Conservation (phyloP, 1,284 basidiomycete species). For the Pascua sp. region DNA sequence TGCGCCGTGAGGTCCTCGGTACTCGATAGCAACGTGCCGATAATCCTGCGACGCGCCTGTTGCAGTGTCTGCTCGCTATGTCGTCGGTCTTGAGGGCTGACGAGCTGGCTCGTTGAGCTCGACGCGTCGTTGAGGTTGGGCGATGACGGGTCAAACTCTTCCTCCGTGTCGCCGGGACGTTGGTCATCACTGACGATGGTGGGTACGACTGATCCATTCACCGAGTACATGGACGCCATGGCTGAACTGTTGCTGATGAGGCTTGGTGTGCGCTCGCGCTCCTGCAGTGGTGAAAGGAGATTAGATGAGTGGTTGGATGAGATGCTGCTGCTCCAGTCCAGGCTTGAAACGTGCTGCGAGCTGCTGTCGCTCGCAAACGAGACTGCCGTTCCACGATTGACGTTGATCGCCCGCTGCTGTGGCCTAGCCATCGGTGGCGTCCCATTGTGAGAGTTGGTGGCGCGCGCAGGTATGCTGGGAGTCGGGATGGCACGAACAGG, state of each 20-base stretch:
- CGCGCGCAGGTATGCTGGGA: slow-evolving; percentile 2
- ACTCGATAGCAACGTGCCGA: slow-evolving; percentile 32
- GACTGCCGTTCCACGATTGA: slow-evolving; percentile 13
- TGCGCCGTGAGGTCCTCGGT: slow-evolving; percentile 26
- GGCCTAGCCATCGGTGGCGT: slow-evolving; percentile 19
- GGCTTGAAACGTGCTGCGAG: slow-evolving; percentile 5
- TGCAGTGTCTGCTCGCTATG: slow-evolving; percentile 41
- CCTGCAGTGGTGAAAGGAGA: slow-evolving; percentile 21
- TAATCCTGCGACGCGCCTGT: slow-evolving; percentile 38
- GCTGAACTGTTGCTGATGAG: slow-evolving; percentile 36
- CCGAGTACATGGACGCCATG: slow-evolving; percentile 35
- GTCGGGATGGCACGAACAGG: slow-evolving; percentile 6
- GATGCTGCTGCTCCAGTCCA: slow-evolving; percentile 15
- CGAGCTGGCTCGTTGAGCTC: not conserved
- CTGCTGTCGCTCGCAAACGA: slow-evolving; percentile 27
- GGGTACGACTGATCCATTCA: slow-evolving; percentile 20
- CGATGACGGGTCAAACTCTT: slow-evolving; percentile 5
- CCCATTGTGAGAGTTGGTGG: slow-evolving; percentile 5
- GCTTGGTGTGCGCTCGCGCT: slow-evolving; percentile 41
- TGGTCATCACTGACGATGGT: slow-evolving; percentile 31
- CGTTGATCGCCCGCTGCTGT: slow-evolving; percentile 20
- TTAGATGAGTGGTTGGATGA: slow-evolving; percentile 11
- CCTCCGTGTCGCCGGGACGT: slow-evolving; percentile 21
- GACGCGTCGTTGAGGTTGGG: slow-evolving; percentile 5
- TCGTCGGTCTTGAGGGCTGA: slow-evolving; percentile 18